These are phyloP conservation scores for Diaporthe australafricana DNA, from an alignment of 2,329 filamentous ascomycete species.

Conservation along the genomic window DNA sequence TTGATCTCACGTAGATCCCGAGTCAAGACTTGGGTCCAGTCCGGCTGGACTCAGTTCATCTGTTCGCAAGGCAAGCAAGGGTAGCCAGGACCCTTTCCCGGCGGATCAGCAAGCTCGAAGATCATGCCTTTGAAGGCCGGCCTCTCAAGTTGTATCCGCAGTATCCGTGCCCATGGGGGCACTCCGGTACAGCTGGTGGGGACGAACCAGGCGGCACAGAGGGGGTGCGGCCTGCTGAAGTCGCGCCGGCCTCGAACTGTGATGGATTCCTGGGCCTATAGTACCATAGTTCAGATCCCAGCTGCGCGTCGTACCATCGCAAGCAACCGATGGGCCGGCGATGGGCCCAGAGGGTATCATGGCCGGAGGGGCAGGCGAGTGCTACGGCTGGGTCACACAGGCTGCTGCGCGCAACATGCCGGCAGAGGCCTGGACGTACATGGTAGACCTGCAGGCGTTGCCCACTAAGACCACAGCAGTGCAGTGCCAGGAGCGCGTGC, in stretches of 20 bases:
- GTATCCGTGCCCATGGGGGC: slow-evolving; percentile 10
- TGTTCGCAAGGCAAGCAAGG: slow-evolving; percentile 31
- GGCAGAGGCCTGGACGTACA: slow-evolving; percentile 29
- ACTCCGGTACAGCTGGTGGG: neutral
- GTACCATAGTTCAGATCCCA: slow-evolving; percentile 13
- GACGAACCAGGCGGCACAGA: neutral
- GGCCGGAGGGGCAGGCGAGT: slow-evolving; percentile 26
- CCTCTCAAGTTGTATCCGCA: neutral
- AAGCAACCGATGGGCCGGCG: slow-evolving; percentile 25
- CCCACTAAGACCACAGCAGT: neutral
- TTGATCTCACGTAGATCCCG: slow-evolving; percentile 29
- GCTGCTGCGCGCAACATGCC: slow-evolving; percentile 32
- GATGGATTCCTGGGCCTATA: slow-evolving; percentile 8
- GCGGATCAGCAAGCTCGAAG: slow-evolving; percentile 27
- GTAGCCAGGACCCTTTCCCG: slow-evolving; percentile 22
- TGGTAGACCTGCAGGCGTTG: slow-evolving; percentile 28
- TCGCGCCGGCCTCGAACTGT: slow-evolving; percentile 22
- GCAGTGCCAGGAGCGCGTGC: slow-evolving; percentile 11
- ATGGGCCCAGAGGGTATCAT: slow-evolving; percentile 2
- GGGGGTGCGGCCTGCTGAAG: neutral
- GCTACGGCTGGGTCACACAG: slow-evolving; percentile 22
- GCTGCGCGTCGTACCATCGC: slow-evolving; percentile 10
- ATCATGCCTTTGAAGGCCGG: slow-evolving; percentile 2
- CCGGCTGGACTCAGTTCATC: slow-evolving; percentile 26
- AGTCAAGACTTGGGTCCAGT: slow-evolving; percentile 34